A percentile compares a stretch with the other conserved stretches of the same genome.
These are phyloP conservation scores for Skeletonema potamos DNA, from an alignment of 108 stramenopile genomes.

Conservation along the genomic window DNA sequence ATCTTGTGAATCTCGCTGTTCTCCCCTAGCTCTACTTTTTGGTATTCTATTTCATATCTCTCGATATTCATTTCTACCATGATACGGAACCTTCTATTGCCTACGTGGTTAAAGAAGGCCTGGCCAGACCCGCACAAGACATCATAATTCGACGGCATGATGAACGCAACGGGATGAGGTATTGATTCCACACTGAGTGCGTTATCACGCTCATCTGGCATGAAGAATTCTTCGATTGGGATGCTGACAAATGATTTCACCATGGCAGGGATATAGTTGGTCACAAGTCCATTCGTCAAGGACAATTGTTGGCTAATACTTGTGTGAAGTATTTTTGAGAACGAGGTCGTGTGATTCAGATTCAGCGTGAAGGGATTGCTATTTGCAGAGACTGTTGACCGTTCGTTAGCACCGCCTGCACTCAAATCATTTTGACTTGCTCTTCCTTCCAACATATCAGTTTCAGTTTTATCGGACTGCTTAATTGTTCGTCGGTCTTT, in stretches of 20 bases:
- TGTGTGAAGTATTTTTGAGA: not conserved
- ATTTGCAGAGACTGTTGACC: too few relatives aligned
- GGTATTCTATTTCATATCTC: slow-evolving; percentile 10
- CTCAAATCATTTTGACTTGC: not conserved
- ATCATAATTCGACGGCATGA: slow-evolving; percentile 37
- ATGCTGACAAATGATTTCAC: slow-evolving; percentile 10
- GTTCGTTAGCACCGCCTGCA: too few relatives aligned
- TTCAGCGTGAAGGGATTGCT: not conserved
- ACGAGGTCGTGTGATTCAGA: not conserved
- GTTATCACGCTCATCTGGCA: slow-evolving; percentile 1
- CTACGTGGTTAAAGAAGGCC: slow-evolving; percentile 37
- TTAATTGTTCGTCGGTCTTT: too few relatives aligned
- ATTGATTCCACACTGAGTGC: not conserved
- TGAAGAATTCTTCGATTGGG: slow-evolving; percentile 25
- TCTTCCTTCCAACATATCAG: too few relatives aligned
- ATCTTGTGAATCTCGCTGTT: slow-evolving; percentile 15
- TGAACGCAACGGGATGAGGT: slow-evolving; percentile 3
- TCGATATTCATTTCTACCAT: slow-evolving; percentile 36
- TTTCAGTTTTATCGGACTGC: too few relatives aligned
- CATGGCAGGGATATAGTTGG: not conserved
- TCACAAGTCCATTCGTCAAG: not conserved
- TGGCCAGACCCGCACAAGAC: slow-evolving; percentile 24
- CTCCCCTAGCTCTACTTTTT: not conserved
- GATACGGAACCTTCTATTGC: slow-evolving; percentile 39
- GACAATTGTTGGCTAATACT: not conserved